Conservation (phyloP, 768 basidiomycete species). For the Lactifluus subvellereus region DNA sequence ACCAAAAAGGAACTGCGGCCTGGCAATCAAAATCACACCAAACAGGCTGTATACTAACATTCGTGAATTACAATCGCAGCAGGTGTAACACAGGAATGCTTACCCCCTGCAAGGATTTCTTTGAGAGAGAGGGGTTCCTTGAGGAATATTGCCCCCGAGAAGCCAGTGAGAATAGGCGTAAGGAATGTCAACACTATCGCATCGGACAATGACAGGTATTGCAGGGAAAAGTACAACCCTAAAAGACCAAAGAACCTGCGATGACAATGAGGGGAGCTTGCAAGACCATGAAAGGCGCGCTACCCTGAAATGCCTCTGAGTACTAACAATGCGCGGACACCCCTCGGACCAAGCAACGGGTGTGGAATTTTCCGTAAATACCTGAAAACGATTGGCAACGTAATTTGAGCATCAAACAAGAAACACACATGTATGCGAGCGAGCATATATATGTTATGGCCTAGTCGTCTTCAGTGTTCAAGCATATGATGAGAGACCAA, state of each 20-base stretch:
- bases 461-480: slow-evolving; percentile 29
- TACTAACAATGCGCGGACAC: slow-evolving; percentile 50
- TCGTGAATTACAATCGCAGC: not conserved
- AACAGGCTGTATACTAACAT: slow-evolving; percentile 53
- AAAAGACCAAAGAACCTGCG: slow-evolving; percentile 65
- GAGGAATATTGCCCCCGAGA: slow-evolving; percentile 56
- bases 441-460: slow-evolving; percentile 41
- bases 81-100: not conserved
- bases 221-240: slow-evolving; percentile 63
- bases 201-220: slow-evolving; percentile 73
- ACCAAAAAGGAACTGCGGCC: slow-evolving; percentile 72
- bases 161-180: slow-evolving; percentile 55
- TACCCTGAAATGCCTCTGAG: slow-evolving; percentile 59
- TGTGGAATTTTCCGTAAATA: slow-evolving; percentile 41
- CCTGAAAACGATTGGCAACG: slow-evolving; percentile 26
- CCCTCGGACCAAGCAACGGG: slow-evolving; percentile 64
- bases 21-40: slow-evolving; percentile 77
- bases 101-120: slow-evolving; percentile 53
- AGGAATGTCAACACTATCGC: slow-evolving; percentile 74
- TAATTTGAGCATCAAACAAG: not conserved
- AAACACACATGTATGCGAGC: slow-evolving; percentile 41
- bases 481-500: slow-evolving; percentile 3
- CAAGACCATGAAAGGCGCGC: not conserved
- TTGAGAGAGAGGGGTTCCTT: slow-evolving; percentile 51
- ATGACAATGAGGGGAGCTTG: not conserved